phyloP scores from a whole-genome alignment of 2,329 filamentous ascomycete genomes.

The Paraphoma sp. region DNA sequence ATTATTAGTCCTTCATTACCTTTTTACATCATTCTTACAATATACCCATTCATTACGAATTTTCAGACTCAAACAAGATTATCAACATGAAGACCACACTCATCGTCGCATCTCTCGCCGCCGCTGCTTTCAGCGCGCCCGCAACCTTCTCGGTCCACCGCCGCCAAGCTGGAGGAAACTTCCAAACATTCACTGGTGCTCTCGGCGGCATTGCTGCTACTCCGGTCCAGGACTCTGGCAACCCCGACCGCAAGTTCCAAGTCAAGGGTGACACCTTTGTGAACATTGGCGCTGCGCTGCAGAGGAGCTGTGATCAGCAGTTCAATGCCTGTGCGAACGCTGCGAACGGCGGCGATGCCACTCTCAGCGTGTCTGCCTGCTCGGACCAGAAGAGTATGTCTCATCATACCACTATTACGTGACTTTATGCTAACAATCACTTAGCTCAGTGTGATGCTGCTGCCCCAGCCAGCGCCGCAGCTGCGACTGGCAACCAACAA shows the following conservation, averaged over 20 bases:
- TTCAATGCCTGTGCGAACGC: conserved; percentile 66
- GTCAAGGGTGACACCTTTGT: conserved; percentile 56
- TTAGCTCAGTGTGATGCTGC: conserved; percentile 23
- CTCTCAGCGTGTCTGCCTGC: conserved; percentile 25
- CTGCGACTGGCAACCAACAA: conserved; percentile 7
- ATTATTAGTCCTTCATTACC: conserved; percentile 16
- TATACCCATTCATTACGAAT: not conserved
- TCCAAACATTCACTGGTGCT: conserved; percentile 31
- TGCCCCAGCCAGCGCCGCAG: conserved; percentile 6
- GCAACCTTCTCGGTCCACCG: conserved; percentile 2
- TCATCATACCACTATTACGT: not conserved
- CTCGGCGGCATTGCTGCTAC: conserved; percentile 33
- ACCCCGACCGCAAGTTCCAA: conserved; percentile 53
- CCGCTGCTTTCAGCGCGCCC: conserved; percentile 23
- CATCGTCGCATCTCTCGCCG: conserved; percentile 22
- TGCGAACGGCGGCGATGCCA: conserved; percentile 53
- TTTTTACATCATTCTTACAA: not conserved
- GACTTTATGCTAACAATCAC: conserved; percentile 4
- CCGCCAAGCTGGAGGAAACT: conserved; percentile 22
- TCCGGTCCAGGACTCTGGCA: conserved; percentile 47
- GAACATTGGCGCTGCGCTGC: conserved; percentile 61
- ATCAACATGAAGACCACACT: conserved; percentile 31
- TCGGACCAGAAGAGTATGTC: conserved; percentile 28
- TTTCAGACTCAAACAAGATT: conserved; percentile 1
- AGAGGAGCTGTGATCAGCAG: conserved; percentile 69